Evolutionary conservation across 2,329 filamentous ascomycete species (phyloP).

Genomic region (Cladosporium sphaerospermum): DNA sequence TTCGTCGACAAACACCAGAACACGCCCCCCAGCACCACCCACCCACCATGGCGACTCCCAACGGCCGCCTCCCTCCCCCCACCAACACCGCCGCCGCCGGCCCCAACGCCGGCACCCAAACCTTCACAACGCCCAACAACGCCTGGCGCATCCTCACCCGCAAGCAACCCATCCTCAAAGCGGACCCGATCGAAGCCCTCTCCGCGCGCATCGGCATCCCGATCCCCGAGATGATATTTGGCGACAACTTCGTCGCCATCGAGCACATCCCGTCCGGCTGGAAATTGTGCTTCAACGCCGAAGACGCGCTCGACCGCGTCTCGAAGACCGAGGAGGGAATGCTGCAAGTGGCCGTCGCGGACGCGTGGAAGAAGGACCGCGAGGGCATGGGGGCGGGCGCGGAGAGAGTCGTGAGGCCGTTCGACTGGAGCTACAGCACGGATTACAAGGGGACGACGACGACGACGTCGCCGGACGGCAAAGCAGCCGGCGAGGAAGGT

Average conservation of each 20-base stretch:
- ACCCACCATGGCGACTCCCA: conserved; percentile 47
- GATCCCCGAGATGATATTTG: conserved; percentile 98
- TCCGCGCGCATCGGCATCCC: conserved; percentile 72
- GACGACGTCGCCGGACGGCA: conserved; percentile 28
- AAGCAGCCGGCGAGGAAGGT: neutral
- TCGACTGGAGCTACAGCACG: conserved; percentile 97
- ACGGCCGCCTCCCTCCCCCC: conserved; percentile 4
- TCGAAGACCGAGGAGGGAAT: conserved; percentile 90
- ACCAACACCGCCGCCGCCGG: neutral
- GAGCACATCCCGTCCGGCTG: conserved; percentile 69
- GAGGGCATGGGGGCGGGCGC: conserved; percentile 81
- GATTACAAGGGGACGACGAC: conserved; percentile 74
- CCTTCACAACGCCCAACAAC: conserved; percentile 23
- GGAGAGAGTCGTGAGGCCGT: conserved; percentile 70
- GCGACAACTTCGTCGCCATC: conserved; percentile 79
- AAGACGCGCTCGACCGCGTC: conserved; percentile 80
- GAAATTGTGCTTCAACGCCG: conserved; percentile 74
- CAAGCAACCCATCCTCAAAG: conserved; percentile 92
- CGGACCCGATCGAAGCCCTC: conserved; percentile 82
- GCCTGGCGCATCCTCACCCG: conserved; percentile 60
- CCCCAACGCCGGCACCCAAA: conserved; percentile 15
- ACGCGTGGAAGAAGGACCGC: conserved; percentile 72
- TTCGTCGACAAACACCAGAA: neutral
- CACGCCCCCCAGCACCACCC: neutral
- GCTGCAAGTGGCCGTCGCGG: conserved; percentile 89